phyloP scores from a whole-genome alignment of 2,329 filamentous ascomycete species.

The Ophiostoma tasmaniense region DNA sequence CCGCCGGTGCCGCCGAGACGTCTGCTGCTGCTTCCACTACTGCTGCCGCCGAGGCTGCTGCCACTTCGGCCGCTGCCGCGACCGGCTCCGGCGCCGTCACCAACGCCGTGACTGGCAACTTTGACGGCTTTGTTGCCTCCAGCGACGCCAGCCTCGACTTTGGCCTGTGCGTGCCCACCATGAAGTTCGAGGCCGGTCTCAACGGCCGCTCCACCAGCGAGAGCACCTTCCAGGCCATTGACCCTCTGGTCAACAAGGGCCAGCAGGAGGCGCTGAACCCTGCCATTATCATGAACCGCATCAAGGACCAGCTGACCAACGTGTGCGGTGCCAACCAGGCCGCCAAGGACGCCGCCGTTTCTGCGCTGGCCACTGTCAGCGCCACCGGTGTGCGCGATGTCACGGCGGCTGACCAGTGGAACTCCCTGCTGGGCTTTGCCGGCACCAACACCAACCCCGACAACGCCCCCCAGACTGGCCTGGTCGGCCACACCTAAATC shows the following conservation, averaged over 20 bases:
- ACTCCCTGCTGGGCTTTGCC: constrained; percentile 33
- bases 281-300: constrained; percentile 64
- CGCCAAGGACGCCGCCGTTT: constrained; percentile 44
- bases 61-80: constrained; percentile 2
- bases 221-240: constrained; percentile 60
- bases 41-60: constrained; percentile 2
- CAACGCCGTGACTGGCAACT: constrained; percentile 19
- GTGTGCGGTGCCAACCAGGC: constrained; percentile 55
- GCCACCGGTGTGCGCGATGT: constrained; percentile 30
- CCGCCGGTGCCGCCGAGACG: constrained; percentile 1
- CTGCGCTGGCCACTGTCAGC: constrained; percentile 38
- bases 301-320: constrained; percentile 61
- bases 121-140: constrained; percentile 20
- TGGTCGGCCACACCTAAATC: constrained; percentile 31
- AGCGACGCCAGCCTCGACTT: constrained; percentile 35
- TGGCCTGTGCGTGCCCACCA: constrained; percentile 46
- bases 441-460: constrained; percentile 33
- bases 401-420: constrained; percentile 34
- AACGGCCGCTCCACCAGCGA: constrained; percentile 48
- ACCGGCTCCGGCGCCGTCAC: constrained; percentile 18
- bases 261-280: constrained; percentile 63
- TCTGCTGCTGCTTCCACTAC: constrained; percentile 4
- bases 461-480: constrained; percentile 30
- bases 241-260: constrained; percentile 50
- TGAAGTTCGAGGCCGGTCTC: constrained; percentile 51